A percentile compares a stretch with the other conserved stretches of the same genome.
These are phyloP conservation scores for Diversispora epigaea DNA, from an alignment of 192 early-diverging fungal species.

Conservation along the genomic window DNA sequence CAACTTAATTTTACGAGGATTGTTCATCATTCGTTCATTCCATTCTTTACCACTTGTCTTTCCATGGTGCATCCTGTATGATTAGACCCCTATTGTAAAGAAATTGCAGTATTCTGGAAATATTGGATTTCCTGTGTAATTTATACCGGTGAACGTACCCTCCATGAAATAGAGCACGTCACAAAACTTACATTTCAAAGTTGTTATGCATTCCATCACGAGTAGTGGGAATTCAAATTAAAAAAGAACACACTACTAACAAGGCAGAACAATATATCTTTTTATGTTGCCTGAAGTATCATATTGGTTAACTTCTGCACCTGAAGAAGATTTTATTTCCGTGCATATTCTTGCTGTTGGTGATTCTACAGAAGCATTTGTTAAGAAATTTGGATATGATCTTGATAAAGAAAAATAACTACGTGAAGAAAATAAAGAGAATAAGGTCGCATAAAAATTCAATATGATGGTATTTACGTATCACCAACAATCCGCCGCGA, in stretches of 20 bases:
- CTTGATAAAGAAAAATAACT: conserved; percentile 39
- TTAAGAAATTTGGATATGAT: conserved; percentile 65
- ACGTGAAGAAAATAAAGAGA: conserved; percentile 38
- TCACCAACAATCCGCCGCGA: conserved; percentile 24
- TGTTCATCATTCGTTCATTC: conserved; percentile 74
- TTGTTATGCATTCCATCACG: conserved; percentile 74
- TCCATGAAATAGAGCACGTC: conserved; percentile 59
- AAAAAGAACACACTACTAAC: conserved; percentile 50
- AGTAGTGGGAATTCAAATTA: conserved; percentile 68
- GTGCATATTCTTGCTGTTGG: conserved; percentile 75
- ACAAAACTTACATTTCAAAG: conserved; percentile 63
- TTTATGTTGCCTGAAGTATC: conserved; percentile 71
- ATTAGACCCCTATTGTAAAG: conserved; percentile 50
- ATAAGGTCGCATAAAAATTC: conserved; percentile 22
- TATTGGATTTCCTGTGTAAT: conserved; percentile 57
- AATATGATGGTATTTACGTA: conserved; percentile 19
- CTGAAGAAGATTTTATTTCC: conserved; percentile 78
- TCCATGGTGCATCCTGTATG: conserved; percentile 63
- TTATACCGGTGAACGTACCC: conserved; percentile 63
- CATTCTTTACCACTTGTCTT: conserved; percentile 64
- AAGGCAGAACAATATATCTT: conserved; percentile 77
- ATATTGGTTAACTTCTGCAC: conserved; percentile 63
- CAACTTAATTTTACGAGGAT: conserved; percentile 46
- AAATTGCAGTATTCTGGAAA: conserved; percentile 55
- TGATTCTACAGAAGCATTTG: conserved; percentile 67